These are phyloP conservation scores for Neofusicoccum ribis DNA, from an alignment of 2,329 filamentous ascomycete species.

Conservation along the genomic window DNA sequence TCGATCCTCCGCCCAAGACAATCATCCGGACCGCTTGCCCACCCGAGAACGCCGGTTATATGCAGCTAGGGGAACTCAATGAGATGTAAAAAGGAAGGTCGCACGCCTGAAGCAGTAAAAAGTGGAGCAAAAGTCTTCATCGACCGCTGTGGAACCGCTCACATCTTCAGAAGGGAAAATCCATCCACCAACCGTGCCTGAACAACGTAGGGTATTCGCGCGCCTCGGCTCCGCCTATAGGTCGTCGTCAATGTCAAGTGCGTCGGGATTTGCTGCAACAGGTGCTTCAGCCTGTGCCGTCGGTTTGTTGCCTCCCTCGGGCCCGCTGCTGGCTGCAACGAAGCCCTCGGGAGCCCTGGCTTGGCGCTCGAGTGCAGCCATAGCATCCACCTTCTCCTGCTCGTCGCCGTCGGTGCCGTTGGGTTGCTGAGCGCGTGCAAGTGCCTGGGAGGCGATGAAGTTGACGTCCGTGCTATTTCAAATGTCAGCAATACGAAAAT, in stretches of 20 bases:
- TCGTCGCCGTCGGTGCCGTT: conserved; percentile 47
- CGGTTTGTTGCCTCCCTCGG: conserved; percentile 52
- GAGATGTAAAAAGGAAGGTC: conserved; percentile 14
- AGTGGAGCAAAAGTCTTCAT: not conserved
- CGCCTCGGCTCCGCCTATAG: conserved; percentile 22
- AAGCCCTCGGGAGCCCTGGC: conserved; percentile 88
- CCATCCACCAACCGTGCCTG: not conserved
- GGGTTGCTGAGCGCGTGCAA: conserved; percentile 74
- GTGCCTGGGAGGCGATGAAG: conserved; percentile 93
- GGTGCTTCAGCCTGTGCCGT: conserved; percentile 38
- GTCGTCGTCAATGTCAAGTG: conserved; percentile 72
- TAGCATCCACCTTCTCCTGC: conserved; percentile 69
- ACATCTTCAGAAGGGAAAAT: conserved; percentile 10
- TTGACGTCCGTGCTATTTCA: conserved; percentile 79
- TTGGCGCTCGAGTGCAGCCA: conserved; percentile 85
- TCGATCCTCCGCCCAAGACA: conserved; percentile 8
- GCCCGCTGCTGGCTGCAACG: conserved; percentile 78
- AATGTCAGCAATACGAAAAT: conserved; percentile 31
- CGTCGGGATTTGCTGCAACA: conserved; percentile 73
- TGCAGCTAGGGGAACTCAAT: conserved; percentile 16
- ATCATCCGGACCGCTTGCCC: conserved; percentile 6
- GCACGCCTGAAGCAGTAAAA: conserved; percentile 11
- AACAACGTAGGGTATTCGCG: conserved; percentile 18
- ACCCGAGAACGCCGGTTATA: conserved; percentile 17
- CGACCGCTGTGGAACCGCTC: conserved; percentile 1